Evolutionary conservation across 2,329 filamentous ascomycete genomes (phyloP).

Genomic region (Graphilbum ipis-grandicollis): DNA sequence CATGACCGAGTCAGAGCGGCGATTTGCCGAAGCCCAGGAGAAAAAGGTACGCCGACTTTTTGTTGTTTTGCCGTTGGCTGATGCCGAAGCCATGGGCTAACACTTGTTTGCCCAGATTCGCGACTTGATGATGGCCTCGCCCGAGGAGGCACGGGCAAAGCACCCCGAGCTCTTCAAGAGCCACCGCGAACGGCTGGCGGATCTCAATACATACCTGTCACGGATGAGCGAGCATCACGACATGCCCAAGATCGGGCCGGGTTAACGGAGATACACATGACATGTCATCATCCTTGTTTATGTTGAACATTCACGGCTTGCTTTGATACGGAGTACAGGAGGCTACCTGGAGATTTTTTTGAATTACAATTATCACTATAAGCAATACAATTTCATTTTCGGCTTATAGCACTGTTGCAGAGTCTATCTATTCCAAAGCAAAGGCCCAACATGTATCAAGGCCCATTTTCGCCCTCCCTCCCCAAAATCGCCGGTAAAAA

Average conservation of each 20-base stretch:
- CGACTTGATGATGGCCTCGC: slow-evolving; percentile 48
- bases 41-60: slow-evolving; percentile 43
- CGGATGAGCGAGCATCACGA: slow-evolving; percentile 93
- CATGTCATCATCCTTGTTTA: no score
- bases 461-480: no score
- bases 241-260: slow-evolving; percentile 59
- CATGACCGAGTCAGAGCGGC: slow-evolving; percentile 74
- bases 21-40: slow-evolving; percentile 63
- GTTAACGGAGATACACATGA: slow-evolving; percentile 20
- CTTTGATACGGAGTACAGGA: no score
- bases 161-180: slow-evolving; percentile 76
- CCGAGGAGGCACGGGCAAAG: slow-evolving; percentile 16
- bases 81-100: not conserved
- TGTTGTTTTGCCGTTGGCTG: not conserved
- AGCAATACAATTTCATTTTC: no score
- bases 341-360: no score
- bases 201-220: slow-evolving; percentile 85
- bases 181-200: slow-evolving; percentile 91
- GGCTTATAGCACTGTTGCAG: no score
- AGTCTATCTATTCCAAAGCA: no score
- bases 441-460: no score
- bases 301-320: no score
- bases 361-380: no score
- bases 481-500: not conserved
- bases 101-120: slow-evolving; percentile 53